Percentiles rank a stretch among this genome's conserved stretches.
phyloP scores from a whole-genome alignment of 192 early-diverging fungal genomes.

The Globomyces pollinis-pini region DNA sequence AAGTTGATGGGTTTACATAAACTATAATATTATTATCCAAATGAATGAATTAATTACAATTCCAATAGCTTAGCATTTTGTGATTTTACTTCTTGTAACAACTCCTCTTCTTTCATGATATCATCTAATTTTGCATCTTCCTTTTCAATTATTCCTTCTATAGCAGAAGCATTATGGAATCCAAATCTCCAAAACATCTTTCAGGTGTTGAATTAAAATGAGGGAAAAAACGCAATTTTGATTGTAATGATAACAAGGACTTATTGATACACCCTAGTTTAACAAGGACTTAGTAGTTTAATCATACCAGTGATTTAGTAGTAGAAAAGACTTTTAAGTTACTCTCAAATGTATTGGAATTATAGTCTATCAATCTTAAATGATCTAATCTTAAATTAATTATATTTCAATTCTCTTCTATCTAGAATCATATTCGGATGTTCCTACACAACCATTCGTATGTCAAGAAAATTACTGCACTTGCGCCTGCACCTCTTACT shows the following conservation, averaged over 20 bases:
- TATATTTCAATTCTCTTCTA: no score
- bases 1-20: slow-evolving; percentile 69
- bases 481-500: slow-evolving; percentile 77
- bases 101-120: slow-evolving; percentile 85
- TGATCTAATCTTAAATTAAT: no score
- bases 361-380: no score
- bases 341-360: no score
- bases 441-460: no score
- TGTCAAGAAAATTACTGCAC: slow-evolving; percentile 91
- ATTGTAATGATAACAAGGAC: no score
- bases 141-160: slow-evolving; percentile 87
- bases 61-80: slow-evolving; percentile 87
- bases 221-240: no score
- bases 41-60: slow-evolving; percentile 65
- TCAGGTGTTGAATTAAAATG: slow-evolving; percentile 1
- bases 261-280: no score
- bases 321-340: no score
- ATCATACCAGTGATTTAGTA: no score
- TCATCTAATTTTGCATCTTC: slow-evolving; percentile 86
- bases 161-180: slow-evolving; percentile 79
- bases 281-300: no score
- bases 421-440: no score
- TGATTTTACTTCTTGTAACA: slow-evolving; percentile 90
- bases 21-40: slow-evolving; percentile 37
- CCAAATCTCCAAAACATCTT: slow-evolving; percentile 95